Conservation (phyloP, 2,329 filamentous ascomycete genomes). For the Penicillium brasilianum region DNA sequence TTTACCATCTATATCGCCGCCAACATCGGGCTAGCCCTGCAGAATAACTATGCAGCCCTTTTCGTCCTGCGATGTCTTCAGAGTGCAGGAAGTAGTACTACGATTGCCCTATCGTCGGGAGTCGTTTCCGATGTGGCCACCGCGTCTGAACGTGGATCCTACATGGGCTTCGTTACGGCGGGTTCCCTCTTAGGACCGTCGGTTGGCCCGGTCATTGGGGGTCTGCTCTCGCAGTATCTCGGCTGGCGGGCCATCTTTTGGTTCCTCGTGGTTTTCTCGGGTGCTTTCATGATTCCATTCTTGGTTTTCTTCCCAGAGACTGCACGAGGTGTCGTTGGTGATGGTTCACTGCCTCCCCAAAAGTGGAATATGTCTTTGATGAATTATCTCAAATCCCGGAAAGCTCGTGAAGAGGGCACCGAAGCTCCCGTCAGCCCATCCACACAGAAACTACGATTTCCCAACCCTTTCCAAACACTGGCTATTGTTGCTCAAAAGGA, state of each 20-base stretch:
- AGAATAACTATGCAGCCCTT: constrained; percentile 45
- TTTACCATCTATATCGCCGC: constrained; percentile 55
- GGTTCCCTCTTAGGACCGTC: constrained; percentile 42
- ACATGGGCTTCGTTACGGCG: constrained; percentile 47
- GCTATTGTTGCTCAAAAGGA: constrained; percentile 42
- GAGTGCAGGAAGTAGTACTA: constrained; percentile 48
- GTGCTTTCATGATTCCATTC: constrained; percentile 43
- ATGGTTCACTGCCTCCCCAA: constrained; percentile 44
- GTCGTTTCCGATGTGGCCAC: constrained; percentile 49
- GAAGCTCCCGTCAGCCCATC: constrained; percentile 11
- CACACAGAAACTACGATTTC: constrained; percentile 36
- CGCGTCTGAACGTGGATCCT: constrained; percentile 45
- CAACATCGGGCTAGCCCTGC: constrained; percentile 48
- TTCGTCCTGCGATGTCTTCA: constrained; percentile 48
- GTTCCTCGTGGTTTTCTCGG: constrained; percentile 56
- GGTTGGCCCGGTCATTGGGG: constrained; percentile 45
- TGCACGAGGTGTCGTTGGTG: constrained; percentile 43
- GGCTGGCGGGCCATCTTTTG: constrained; percentile 52
- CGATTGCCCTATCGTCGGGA: constrained; percentile 47
- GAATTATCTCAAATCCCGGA: constrained; percentile 35
- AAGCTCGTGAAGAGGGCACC: constrained; percentile 21
- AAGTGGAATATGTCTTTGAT: constrained; percentile 45
- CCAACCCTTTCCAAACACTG: constrained; percentile 48
- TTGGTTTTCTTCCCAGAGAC: constrained; percentile 46
- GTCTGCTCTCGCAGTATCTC: constrained; percentile 42